Evolutionary conservation across 2,329 filamentous ascomycete genomes (phyloP), one percentile per base, ranked within the genome.

Genomic region (Fusarium sublunatum): DNA sequence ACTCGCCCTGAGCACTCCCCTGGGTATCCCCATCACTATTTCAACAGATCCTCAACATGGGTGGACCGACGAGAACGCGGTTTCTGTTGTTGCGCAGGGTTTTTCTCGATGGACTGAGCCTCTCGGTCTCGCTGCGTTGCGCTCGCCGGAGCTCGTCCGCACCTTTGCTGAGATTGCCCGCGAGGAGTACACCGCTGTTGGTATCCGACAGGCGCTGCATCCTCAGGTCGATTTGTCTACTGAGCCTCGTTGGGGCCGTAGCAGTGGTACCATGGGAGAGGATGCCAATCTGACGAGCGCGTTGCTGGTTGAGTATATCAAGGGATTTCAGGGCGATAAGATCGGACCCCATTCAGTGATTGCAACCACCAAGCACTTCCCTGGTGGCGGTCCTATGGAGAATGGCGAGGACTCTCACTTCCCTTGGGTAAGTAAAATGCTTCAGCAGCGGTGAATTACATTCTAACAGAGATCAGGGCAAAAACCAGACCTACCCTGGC

Each of bases 361-460:
- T 2, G 81, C 82, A 0, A 77, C 83, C 2, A 83, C 82, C 0
- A 85, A 85, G 70, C 82, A 85, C 59, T 85, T 85, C 63, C 82
- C 82, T 0, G 83, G 83, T 5, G 81, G 77, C 7, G 83, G 83
- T 0, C 77, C 82, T 0, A 76, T 80, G 64, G 72, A 81, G 53
- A 72, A 81, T 42, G 83, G 83, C 19, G 80, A 84, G 42, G 83
- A 85, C 63, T 78, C 80, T 13, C 83, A 85, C 51, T 85, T 84
- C 58, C 69, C 70, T 1, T 83, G 61, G 61, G 61, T 53, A 57
- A 45, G 45, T 29, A 8, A 15, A 3, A 4, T 2, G 2, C 13
- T 11, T 7, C 1, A 8, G 0, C 1, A 0, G 2, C 2, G 22
- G 4, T 38, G n/a, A 64, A 74, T 4, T 70, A 78, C 0, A 76